These are phyloP conservation scores for Aspergillus sp. DNA, from an alignment of 2,329 filamentous ascomycete genomes.

Conservation along the genomic window DNA sequence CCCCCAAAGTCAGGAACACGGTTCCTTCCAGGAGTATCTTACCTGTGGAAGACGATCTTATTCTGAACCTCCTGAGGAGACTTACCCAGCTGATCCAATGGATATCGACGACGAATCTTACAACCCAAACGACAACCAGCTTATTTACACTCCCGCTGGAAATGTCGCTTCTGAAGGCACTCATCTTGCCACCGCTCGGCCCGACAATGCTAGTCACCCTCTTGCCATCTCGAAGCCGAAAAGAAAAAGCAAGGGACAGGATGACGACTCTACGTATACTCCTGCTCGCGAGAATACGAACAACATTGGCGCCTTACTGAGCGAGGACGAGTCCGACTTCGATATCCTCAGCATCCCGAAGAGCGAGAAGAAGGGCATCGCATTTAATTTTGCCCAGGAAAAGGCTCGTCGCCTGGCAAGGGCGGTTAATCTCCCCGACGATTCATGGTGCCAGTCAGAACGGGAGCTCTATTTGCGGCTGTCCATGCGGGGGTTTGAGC, in stretches of 20 bases:
- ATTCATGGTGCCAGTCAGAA: slow-evolving; percentile 44
- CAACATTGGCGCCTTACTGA: neutral
- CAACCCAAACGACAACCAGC: neutral
- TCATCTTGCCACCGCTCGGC: neutral
- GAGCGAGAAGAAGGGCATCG: slow-evolving; percentile 16
- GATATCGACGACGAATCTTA: neutral
- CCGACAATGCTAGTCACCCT: neutral
- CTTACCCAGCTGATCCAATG: neutral
- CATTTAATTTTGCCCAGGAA: slow-evolving; percentile 21
- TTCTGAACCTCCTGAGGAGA: neutral
- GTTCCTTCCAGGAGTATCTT: neutral
- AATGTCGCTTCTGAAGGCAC: no score
- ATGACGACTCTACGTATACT: slow-evolving; percentile 1
- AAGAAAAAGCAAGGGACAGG: slow-evolving; percentile 1
- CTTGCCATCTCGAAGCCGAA: neutral
- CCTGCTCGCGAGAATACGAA: neutral
- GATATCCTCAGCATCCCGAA: slow-evolving; percentile 7
- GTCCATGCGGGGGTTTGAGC: slow-evolving; percentile 47
- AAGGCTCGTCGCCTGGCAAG: slow-evolving; percentile 26
- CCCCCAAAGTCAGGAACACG: neutral
- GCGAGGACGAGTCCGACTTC: slow-evolving; percentile 8
- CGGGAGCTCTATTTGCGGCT: slow-evolving; percentile 45
- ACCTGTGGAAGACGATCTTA: neutral
- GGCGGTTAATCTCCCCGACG: slow-evolving; percentile 30
- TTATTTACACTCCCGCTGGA: no score